Conservation (phyloP, 108 stramenopile species). For the Cyclotella baltica region DNA sequence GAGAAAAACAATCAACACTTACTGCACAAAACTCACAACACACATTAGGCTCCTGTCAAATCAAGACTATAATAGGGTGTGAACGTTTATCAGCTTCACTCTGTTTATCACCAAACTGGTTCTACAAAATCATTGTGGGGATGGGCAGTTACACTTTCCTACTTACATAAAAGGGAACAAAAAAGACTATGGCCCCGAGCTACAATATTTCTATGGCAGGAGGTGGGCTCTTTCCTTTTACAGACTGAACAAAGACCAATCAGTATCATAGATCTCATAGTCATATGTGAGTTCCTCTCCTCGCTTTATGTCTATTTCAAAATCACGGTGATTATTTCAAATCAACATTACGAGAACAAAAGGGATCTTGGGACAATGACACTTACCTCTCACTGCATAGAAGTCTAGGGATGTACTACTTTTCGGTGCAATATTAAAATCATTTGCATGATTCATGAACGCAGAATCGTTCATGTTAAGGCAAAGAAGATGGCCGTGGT, state of each 20-base stretch:
- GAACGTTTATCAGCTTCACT: too few species aligned
- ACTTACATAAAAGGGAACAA: too few species aligned
- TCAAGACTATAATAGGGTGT: too few species aligned
- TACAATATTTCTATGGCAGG: too few species aligned
- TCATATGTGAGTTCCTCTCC: conserved; percentile 31
- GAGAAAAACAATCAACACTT: too few species aligned
- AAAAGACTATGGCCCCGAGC: too few species aligned
- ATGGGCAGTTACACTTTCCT: too few species aligned
- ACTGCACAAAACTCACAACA: too few species aligned
- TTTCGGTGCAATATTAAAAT: conserved; percentile 20
- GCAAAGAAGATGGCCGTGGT: conserved; percentile 13
- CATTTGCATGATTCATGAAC: conserved; percentile 20
- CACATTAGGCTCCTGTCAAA: too few species aligned
- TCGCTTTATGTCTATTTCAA: conserved; percentile 26
- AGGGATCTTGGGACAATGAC: not conserved
- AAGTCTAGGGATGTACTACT: not conserved
- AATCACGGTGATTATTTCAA: too few species aligned
- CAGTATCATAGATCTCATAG: conserved; percentile 22
- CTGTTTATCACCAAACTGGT: too few species aligned
- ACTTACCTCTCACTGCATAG: conserved; percentile 20
- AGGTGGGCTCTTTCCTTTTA: not conserved
- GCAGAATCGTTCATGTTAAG: conserved; percentile 22
- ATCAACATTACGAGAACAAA: not conserved
- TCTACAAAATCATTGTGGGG: too few species aligned
- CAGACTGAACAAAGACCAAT: conserved; percentile 20